Evolutionary conservation across 2,329 filamentous ascomycete species (phyloP).

Genomic region (Arachnomyces sp.): DNA sequence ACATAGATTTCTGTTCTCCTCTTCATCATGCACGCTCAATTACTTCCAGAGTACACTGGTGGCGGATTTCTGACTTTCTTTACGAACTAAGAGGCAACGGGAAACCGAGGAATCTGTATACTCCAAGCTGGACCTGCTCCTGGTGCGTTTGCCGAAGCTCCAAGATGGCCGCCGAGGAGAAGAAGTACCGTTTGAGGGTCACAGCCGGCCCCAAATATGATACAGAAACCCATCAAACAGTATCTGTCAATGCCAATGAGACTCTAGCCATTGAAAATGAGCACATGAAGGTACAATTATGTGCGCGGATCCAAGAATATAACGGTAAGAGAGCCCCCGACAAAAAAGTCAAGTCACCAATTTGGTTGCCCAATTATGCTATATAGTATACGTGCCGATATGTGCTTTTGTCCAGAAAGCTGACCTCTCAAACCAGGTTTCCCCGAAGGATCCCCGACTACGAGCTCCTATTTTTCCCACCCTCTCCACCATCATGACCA

Average conservation of each 20-base stretch:
- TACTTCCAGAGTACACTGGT: too few species aligned
- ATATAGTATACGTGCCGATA: too few species aligned
- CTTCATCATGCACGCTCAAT: too few species aligned
- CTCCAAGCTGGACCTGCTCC: too few species aligned
- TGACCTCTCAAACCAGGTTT: slow-evolving; percentile 46
- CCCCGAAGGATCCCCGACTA: slow-evolving; percentile 58
- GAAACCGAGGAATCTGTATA: too few species aligned
- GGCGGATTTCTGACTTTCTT: too few species aligned
- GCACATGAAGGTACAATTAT: slow-evolving; percentile 58
- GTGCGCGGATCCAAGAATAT: slow-evolving; percentile 63
- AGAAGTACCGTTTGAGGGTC: slow-evolving; percentile 63
- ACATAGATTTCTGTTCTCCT: too few species aligned
- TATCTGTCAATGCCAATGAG: slow-evolving; percentile 64
- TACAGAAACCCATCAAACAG: slow-evolving; percentile 57
- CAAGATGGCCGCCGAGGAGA: slow-evolving; percentile 6
- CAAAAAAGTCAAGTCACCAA: slow-evolving; percentile 1
- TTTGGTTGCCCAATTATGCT: too few species aligned
- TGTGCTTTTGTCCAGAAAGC: not conserved
- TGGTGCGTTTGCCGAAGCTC: too few species aligned
- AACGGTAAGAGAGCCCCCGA: slow-evolving; percentile 24
- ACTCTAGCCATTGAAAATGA: slow-evolving; percentile 56
- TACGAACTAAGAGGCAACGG: too few species aligned
- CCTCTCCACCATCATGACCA: slow-evolving; percentile 65
- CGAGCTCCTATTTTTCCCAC: slow-evolving; percentile 68
- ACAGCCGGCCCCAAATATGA: slow-evolving; percentile 76